Conservation (phyloP, 140 eudicot genomes). For the Anethum foeniculum region DNA sequence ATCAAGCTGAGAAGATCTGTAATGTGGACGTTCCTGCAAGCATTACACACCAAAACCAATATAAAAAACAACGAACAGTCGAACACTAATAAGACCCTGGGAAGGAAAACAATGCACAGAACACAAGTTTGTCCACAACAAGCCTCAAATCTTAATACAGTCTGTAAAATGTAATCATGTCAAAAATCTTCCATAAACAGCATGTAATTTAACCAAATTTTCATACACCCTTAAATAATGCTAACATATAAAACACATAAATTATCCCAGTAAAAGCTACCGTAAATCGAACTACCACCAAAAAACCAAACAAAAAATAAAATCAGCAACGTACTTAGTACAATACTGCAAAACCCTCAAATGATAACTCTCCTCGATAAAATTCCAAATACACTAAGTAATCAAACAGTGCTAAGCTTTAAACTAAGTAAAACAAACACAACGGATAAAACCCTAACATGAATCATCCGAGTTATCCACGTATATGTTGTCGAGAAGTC, state of each 20-base stretch:
- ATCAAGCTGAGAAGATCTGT: slow-evolving; percentile 10
- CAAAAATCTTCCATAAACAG: background rate
- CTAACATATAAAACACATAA: background rate
- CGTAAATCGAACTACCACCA: background rate
- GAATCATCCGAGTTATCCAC: background rate
- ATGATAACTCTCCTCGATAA: background rate
- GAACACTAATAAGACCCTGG: background rate
- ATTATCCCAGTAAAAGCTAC: background rate
- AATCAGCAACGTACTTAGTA: background rate
- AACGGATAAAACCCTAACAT: background rate
- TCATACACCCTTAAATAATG: background rate
- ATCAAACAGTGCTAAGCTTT: background rate
- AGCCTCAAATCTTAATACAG: background rate
- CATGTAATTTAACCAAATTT: background rate
- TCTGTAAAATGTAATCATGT: background rate
- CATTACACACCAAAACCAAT: background rate
- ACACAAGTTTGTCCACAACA: background rate
- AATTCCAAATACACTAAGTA: background rate
- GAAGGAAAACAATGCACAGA: background rate
- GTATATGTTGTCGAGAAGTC: background rate
- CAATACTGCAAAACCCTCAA: background rate
- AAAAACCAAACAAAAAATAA: background rate
- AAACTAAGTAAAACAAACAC: background rate
- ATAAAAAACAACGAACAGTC: background rate
- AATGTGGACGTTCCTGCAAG: slow-evolving; percentile 31